Evolutionary conservation across 306 rosid genomes (phyloP), one percentile per base, ranked within the genome.

Genomic region (Benincasa hispida): DNA sequence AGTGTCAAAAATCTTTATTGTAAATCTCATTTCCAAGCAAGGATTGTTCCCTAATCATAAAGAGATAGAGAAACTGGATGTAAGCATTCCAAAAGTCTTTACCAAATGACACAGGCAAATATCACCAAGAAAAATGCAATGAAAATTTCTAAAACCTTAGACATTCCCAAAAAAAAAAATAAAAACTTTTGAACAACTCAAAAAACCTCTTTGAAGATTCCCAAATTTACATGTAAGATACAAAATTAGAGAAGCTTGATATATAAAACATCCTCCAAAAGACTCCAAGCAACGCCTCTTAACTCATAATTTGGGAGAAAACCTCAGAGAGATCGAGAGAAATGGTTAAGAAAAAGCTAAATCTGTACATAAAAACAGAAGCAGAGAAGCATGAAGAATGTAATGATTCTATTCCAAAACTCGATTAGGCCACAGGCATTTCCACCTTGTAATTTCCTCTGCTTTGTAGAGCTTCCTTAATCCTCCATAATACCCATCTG

Each of bases 401-500:
- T 21, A 21, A 39, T 41, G 53, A 39, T 6, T 30, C 81, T 82
- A 84, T 80, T 87, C 90, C 69, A 84, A 81, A 72, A 24, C 76
- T 84, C 79, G 82, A 57, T 81, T 77, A 57, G 96, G 95, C 95
- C 95, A 88, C n/a, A 89, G 63, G 54, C 59, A 82, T 80, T 83
- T 87, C 99, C 99, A 94, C 84, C 77, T 85, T 58, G 84, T 69
- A 62, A 92, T 92, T 77, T 92, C 99, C 35, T 88, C 91, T 61
- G 73, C 82, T 22, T 80, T 76, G 37, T 88, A 78, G 24, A 94
- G 84, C 85, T 92, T 92, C 81, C 99, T 85, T 39, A 94, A 78
- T 47, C 99, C 99, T 0, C 96, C 99, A 77, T 94, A 94, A 70
- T 89, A 90, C 1, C 99, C 99, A 75, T 90, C 92, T 39, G 75